These are phyloP conservation scores for Metschnikowia drakensbergensis DNA, from an alignment of 805 yeast genomes.

Conservation along the genomic window DNA sequence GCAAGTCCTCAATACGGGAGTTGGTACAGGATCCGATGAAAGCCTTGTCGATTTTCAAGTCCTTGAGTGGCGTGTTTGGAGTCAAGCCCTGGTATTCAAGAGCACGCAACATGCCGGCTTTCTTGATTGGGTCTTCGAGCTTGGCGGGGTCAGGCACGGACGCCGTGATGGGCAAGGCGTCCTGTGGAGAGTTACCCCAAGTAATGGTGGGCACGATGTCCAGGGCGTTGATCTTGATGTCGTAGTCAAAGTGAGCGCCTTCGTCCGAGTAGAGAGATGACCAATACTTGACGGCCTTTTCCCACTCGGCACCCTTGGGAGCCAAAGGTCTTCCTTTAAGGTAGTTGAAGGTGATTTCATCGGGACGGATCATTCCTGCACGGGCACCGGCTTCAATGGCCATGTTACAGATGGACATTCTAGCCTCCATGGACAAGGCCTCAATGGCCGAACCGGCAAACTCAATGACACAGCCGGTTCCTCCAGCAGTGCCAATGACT, in stretches of 20 bases:
- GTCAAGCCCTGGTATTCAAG: conserved; percentile 86
- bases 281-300: conserved; percentile 91
- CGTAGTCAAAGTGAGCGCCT: conserved; percentile 85
- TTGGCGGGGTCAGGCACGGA: conserved; percentile 84
- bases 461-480: conserved; percentile 95
- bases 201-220: conserved; percentile 95
- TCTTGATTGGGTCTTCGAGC: conserved; percentile 66
- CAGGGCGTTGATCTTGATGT: conserved; percentile 71
- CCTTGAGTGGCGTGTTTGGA: conserved; percentile 74
- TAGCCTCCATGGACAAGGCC: conserved; percentile 88
- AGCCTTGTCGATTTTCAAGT: conserved; percentile 83
- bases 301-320: conserved; percentile 94
- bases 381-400: conserved; percentile 98
- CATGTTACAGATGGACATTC: conserved; percentile 99
- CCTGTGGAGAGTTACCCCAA: conserved; percentile 99
- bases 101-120: conserved; percentile 86
- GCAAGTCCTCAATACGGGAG: conserved; percentile 93
- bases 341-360: conserved; percentile 81
- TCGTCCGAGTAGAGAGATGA: conserved; percentile 80
- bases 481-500: conserved; percentile 98
- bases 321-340: conserved; percentile 92
- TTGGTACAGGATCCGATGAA: conserved; percentile 98
- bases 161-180: conserved; percentile 92
- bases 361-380: conserved; percentile 99
- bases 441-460: conserved; percentile 95